Conservation (phyloP, 148 eudicot species). For the Linanthus parryae region DNA sequence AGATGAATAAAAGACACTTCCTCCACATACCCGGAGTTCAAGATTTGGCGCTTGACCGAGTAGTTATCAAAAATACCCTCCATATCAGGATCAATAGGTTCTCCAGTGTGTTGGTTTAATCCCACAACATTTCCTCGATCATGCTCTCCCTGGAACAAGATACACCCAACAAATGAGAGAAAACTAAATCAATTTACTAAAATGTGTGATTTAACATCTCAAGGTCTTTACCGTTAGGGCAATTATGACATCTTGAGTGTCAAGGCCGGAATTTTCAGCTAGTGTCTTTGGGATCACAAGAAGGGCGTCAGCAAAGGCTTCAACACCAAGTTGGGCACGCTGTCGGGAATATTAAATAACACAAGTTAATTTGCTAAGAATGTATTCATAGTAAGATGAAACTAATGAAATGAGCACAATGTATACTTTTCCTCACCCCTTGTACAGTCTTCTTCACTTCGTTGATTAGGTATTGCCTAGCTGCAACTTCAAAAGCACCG, state of each 20-base stretch:
- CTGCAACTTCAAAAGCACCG: slow-evolving; percentile 98
- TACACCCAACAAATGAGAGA: slow-evolving; percentile 4
- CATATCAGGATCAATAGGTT: slow-evolving; percentile 89
- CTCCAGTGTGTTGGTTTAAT: slow-evolving; percentile 71
- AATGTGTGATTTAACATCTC: too few species aligned
- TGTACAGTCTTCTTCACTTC: slow-evolving; percentile 91
- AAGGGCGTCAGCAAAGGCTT: slow-evolving; percentile 95
- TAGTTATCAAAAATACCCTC: slow-evolving; percentile 98
- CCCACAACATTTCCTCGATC: slow-evolving; percentile 90
- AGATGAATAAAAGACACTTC: too few species aligned
- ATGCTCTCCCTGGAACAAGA: slow-evolving; percentile 69
- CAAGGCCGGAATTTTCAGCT: slow-evolving; percentile 93
- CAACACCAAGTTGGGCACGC: slow-evolving; percentile 95
- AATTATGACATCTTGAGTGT: slow-evolving; percentile 85
- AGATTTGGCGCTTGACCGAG: slow-evolving; percentile 84
- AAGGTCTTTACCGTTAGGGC: slow-evolving; percentile 80
- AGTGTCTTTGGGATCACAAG: slow-evolving; percentile 90
- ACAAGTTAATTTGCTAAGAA: not conserved
- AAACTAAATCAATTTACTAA: not conserved
- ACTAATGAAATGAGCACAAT: not conserved
- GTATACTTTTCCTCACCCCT: slow-evolving; percentile 49
- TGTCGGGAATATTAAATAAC: slow-evolving; percentile 22
- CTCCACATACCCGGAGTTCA: slow-evolving; percentile 74
- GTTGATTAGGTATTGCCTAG: slow-evolving; percentile 76
- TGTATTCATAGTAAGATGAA: not conserved